Evolutionary conservation across 768 basidiomycete species (phyloP).

Genomic region (Galerina marginata): DNA sequence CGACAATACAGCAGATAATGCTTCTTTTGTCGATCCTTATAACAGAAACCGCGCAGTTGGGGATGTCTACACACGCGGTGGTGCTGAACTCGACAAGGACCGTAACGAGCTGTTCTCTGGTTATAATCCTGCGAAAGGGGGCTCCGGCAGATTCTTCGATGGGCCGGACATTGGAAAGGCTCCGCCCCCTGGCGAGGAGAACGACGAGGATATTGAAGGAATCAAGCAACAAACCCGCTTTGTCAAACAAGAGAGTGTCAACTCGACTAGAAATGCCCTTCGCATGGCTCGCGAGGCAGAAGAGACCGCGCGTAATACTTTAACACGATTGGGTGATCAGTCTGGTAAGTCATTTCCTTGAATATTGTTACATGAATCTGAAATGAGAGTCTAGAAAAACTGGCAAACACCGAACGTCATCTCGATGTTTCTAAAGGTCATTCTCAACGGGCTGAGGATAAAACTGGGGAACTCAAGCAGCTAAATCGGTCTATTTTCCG

Average conservation of each 20-base stretch:
- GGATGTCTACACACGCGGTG: slow-evolving; percentile 70
- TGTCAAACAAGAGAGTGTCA: slow-evolving; percentile 91
- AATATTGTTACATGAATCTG: slow-evolving; percentile 3
- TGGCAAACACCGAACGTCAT: slow-evolving; percentile 95
- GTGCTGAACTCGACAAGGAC: slow-evolving; percentile 63
- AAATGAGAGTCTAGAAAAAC: slow-evolving; percentile 57
- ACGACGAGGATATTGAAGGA: slow-evolving; percentile 89
- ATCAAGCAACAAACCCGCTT: slow-evolving; percentile 92
- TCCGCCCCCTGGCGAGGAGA: slow-evolving; percentile 69
- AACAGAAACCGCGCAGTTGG: slow-evolving; percentile 58
- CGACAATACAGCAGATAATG: slow-evolving; percentile 18
- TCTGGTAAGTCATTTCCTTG: slow-evolving; percentile 67
- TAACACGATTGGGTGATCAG: slow-evolving; percentile 86
- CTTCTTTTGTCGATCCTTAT: slow-evolving; percentile 50
- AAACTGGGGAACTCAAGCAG: slow-evolving; percentile 90
- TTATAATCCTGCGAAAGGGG: slow-evolving; percentile 65
- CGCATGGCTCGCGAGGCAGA: slow-evolving; percentile 95
- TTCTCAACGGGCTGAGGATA: slow-evolving; percentile 88
- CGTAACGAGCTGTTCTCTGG: slow-evolving; percentile 80
- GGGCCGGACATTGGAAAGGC: slow-evolving; percentile 53
- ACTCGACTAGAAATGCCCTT: slow-evolving; percentile 89
- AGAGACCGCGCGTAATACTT: slow-evolving; percentile 88
- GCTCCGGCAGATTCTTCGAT: slow-evolving; percentile 74
- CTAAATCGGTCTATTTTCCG: slow-evolving; percentile 95
- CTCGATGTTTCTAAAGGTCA: slow-evolving; percentile 92